phyloP scores from a whole-genome alignment of 2,329 filamentous ascomycete species.

The Stagonosporopsis tanaceti region DNA sequence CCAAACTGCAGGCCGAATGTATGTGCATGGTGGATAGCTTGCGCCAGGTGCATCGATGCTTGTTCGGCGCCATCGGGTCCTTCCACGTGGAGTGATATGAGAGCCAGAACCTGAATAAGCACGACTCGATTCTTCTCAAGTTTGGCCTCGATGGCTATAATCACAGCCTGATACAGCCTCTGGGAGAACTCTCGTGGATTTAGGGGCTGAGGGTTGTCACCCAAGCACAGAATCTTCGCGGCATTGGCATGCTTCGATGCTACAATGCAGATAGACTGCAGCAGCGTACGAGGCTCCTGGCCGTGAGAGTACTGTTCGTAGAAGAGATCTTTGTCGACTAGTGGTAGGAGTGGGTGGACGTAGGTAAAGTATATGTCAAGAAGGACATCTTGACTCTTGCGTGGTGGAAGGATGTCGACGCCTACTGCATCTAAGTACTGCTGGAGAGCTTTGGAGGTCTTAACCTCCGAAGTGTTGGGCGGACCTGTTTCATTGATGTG shows the following conservation, averaged over 20 bases:
- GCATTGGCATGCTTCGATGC: conserved; percentile 58
- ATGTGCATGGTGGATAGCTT: conserved; percentile 60
- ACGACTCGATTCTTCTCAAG: conserved; percentile 56
- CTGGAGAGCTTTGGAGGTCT: conserved; percentile 45
- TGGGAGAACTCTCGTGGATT: conserved; percentile 56
- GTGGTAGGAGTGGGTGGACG: conserved; percentile 57
- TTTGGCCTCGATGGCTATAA: conserved; percentile 52
- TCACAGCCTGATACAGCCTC: conserved; percentile 54
- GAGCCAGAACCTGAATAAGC: conserved; percentile 56
- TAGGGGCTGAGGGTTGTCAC: conserved; percentile 43
- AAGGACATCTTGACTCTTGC: conserved; percentile 48
- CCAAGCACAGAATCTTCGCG: conserved; percentile 50
- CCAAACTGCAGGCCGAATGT: conserved; percentile 58
- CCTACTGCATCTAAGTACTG: conserved; percentile 50
- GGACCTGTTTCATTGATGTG: conserved; percentile 43
- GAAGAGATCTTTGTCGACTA: conserved; percentile 56
- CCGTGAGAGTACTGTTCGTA: conserved; percentile 48
- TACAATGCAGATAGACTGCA: conserved; percentile 58
- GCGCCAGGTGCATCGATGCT: conserved; percentile 56
- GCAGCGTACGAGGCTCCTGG: conserved; percentile 49
- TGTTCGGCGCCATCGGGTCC: conserved; percentile 58
- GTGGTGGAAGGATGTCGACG: conserved; percentile 46
- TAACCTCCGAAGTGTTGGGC: conserved; percentile 41
- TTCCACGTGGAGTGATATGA: conserved; percentile 58
- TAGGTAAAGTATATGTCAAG: conserved; percentile 57